These are phyloP conservation scores for Acer saccharum DNA, from an alignment of 345 rosid species.

Conservation along the genomic window DNA sequence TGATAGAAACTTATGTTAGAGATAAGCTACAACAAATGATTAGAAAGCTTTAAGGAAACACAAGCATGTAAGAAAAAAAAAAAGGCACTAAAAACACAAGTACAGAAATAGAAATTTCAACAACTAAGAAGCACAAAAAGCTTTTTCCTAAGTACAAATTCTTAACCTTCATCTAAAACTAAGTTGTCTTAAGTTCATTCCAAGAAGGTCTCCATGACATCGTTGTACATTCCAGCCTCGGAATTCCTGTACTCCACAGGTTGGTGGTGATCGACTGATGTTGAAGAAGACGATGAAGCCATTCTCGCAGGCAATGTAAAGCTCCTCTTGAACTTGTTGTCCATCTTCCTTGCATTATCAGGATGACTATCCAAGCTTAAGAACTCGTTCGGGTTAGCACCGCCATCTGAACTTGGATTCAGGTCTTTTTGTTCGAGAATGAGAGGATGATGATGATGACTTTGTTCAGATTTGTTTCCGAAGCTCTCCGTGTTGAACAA, in stretches of 20 bases:
- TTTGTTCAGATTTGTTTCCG: constrained; percentile 47
- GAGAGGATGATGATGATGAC: constrained; percentile 31
- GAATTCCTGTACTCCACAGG: constrained; percentile 53
- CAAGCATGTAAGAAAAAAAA: constrained; percentile 6
- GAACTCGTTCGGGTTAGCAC: constrained; percentile 60
- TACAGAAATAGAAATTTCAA: constrained; percentile 20
- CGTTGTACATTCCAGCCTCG: constrained; percentile 63
- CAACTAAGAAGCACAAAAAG: constrained; percentile 17
- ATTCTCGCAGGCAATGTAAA: constrained; percentile 74
- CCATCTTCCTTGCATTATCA: constrained; percentile 46
- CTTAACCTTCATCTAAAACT: neutral
- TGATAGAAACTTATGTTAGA: constrained; percentile 21
- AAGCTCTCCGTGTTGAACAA: constrained; percentile 62
- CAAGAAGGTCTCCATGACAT: constrained; percentile 82
- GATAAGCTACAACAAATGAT: constrained; percentile 34
- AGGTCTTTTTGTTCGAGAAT: constrained; percentile 37
- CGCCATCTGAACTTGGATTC: constrained; percentile 53
- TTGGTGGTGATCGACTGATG: constrained; percentile 62
- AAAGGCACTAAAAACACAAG: constrained; percentile 21
- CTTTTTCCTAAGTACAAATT: constrained; percentile 32
- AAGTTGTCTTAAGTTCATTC: constrained; percentile 40
- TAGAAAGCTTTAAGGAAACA: constrained; percentile 23
- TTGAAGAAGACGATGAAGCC: constrained; percentile 68
- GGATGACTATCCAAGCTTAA: constrained; percentile 75
- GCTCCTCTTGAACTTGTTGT: constrained; percentile 78